Evolutionary conservation across 257 asterid species (phyloP), one percentile per base, ranked within the genome.

Genomic region (Solanum bukasovii): DNA sequence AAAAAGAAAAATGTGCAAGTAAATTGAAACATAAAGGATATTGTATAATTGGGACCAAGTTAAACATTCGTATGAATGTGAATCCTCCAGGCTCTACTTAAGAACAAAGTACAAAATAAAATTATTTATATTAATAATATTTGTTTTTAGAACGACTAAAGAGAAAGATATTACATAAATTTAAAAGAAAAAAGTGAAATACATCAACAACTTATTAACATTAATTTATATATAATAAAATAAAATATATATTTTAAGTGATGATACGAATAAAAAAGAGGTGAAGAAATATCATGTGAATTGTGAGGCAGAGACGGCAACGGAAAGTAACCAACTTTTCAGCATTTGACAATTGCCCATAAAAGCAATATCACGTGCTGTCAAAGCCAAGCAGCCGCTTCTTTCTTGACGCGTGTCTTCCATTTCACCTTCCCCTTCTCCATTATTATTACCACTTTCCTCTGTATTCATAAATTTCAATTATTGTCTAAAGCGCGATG

Each of bases 281-380:
- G 16, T 1, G 42, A 46, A 46, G 68, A 81, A 29, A 81, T 46
- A 81, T 81, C 68, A 81, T 49, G 44, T 49, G 42, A 65, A 65
- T 65, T n/a, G 72, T n/a, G 29, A 71, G 81, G n/a, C 16, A 44
- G 67, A 40, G 91, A 87, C 92, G 91, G 93, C 91, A 87, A 81
- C 82, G 29, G 85, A 84, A 87, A 74, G 89, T 29, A 65, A 84
- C 65, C 46, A 27, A 6, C 20, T 10, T 63, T 85, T 9, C 42
- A 2, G 5, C 5, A 4, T 35, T 85, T 33, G 40, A 10, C 14
- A 16, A 18, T 87, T 65, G 59, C 88, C 86, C 56, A 86, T 11
- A 42, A 74, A 61, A 87, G 81, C 86, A 77, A 25, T 38, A 31
- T 68, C 92, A 83, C 84, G 88, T 86, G 83, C 84, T 74, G 49